Evolutionary conservation across 805 yeast species (phyloP).

Genomic region (Saccharomycopsis babjevae): DNA sequence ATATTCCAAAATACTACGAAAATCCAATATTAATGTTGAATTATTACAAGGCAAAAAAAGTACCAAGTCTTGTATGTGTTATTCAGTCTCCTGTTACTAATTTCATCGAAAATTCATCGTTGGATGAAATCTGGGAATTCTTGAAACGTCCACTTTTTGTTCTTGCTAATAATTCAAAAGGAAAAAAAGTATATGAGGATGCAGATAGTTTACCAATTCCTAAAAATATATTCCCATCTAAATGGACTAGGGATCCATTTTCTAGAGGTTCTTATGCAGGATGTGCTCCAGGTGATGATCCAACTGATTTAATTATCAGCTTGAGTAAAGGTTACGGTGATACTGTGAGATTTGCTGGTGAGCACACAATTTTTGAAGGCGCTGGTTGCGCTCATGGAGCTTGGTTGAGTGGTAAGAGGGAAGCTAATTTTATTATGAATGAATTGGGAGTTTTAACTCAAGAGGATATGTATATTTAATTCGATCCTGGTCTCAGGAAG

Average conservation of each 20-base stretch:
- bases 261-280: conserved; percentile 79
- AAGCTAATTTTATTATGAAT: conserved; percentile 32
- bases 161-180: conserved; percentile 20
- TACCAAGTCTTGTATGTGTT: conserved; percentile 51
- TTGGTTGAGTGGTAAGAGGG: conserved; percentile 62
- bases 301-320: conserved; percentile 51
- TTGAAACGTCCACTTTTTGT: conserved; percentile 42
- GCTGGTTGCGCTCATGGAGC: conserved; percentile 93
- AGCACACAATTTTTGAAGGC: conserved; percentile 77
- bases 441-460: conserved; percentile 20
- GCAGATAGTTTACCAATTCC: conserved; percentile 27
- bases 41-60: conserved; percentile 36
- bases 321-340: conserved; percentile 47
- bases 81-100: conserved; percentile 68
- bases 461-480: conserved; percentile 13
- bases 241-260: conserved; percentile 77
- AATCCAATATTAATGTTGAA: conserved; percentile 58
- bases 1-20: conserved; percentile 37
- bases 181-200: conserved; percentile 20
- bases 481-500: background rate
- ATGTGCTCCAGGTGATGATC: conserved; percentile 57
- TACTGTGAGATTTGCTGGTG: conserved; percentile 75
- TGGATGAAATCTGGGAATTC: conserved; percentile 45
- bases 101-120: conserved; percentile 31
- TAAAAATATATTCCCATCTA: conserved; percentile 37